A percentile compares a stretch with the other conserved stretches of the same genome.
Evolutionary conservation across 2,329 filamentous ascomycete species (phyloP).

Genomic region (Pseudogymnoascus sp.): DNA sequence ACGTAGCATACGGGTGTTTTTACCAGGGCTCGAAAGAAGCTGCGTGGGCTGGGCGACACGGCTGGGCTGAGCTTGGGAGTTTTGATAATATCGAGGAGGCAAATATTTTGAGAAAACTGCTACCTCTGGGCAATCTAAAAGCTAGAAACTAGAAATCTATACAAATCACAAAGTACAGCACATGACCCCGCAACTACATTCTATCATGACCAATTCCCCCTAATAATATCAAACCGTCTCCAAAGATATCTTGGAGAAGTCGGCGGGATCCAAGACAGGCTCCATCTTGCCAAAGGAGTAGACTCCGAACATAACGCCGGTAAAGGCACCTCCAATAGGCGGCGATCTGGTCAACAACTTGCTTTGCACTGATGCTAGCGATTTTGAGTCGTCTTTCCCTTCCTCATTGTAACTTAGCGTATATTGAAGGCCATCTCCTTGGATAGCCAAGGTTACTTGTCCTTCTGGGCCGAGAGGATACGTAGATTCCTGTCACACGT

Average conservation of each 20-base stretch:
- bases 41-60: constrained; percentile 4
- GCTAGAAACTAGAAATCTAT: background rate
- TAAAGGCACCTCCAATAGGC: constrained; percentile 16
- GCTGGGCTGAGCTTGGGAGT: background rate
- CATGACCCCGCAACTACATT: background rate
- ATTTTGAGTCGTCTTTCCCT: background rate
- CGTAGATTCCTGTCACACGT: background rate
- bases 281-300: constrained; percentile 19
- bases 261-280: constrained; percentile 16
- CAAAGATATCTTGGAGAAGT: constrained; percentile 12
- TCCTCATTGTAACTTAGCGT: background rate
- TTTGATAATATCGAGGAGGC: constrained; percentile 8
- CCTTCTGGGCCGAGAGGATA: background rate
- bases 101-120: constrained; percentile 7
- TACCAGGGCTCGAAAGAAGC: constrained; percentile 12
- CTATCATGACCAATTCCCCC: background rate
- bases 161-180: background rate
- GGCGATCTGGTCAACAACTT: constrained; percentile 15
- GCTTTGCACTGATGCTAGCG: constrained; percentile 3
- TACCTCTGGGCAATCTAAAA: background rate
- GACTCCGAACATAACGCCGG: constrained; percentile 18
- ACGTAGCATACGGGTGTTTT: constrained; percentile 14
- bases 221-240: background rate
- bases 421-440: constrained; percentile 8
- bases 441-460: background rate